Evolutionary conservation across 202 grass and related monocot species (phyloP), one percentile per base, ranked within the genome.

Genomic region (Tripidium arundinaceum): DNA sequence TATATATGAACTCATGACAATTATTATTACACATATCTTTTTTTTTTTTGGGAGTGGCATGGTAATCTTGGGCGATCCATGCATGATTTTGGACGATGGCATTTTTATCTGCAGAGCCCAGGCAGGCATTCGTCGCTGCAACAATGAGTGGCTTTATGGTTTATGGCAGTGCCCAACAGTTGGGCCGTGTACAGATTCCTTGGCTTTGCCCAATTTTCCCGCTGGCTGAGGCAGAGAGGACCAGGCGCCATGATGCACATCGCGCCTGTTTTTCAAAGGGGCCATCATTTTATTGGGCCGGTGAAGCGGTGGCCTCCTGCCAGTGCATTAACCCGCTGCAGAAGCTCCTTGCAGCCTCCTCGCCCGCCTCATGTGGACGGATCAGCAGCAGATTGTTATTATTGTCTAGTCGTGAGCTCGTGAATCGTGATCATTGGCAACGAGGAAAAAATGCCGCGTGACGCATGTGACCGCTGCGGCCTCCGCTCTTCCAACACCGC

Each of bases 221-320:
- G 40, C 42, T 2, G 31, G 46, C 13, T 3, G 24, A 62, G 38
- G 11, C 54, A 46, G 57, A 46, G 40, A 54, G 12, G 59, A 15
- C 34, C 47, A 29, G 28, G 25, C 24, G n/a, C 27, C 47, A 65
- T 70, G 19, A 19, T 47, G 11, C 37, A 8, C 13, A 13, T 2
- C 1, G 6, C 54, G 54, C 54, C 0, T 6, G 1, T 39, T 16
- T 37, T 65, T 75, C 80, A 75, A 75, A 67, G 81, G 0, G 24
- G 13, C 18, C 47, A 77, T 77, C 39, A 84, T 77, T 60, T 6
- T 2, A 15, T 11, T 70, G 74, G 82, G 74, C 27, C 60, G 27
- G 9, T n/a, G 46, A 57, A 54, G 15, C 34, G 37, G 37, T 18
- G 50, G 63, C 81, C 81, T 24, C 36, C 33, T 34, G 25, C 24